phyloP scores from a whole-genome alignment of 2,329 filamentous ascomycete genomes.

The Neofusicoccum cordaticola region DNA sequence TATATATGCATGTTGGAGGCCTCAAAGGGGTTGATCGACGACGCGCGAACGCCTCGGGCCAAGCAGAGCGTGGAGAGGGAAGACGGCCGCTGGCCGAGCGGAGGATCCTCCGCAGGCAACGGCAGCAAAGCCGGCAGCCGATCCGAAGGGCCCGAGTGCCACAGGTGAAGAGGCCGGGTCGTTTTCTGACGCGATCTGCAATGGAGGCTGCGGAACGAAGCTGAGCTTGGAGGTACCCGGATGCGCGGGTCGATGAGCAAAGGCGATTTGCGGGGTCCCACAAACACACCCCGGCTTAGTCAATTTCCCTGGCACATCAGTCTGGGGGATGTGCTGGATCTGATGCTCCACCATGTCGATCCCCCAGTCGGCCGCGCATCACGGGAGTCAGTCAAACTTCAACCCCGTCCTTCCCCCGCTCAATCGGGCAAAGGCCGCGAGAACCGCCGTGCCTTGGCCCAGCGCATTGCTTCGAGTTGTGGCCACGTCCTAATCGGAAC shows the following conservation, averaged over 20 bases:
- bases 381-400: no score
- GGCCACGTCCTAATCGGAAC: no score
- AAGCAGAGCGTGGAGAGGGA: no score
- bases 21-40: not conserved
- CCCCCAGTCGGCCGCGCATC: no score
- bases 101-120: not conserved
- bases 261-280: not conserved
- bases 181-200: no score
- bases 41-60: no score
- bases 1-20: not conserved
- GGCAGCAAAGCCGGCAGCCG: not conserved
- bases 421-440: no score
- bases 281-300: not conserved
- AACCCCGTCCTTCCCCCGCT: no score
- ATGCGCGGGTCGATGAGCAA: not conserved
- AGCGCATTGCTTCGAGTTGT: no score
- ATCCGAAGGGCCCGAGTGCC: not conserved
- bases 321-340: not conserved
- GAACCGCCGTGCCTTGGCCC: no score
- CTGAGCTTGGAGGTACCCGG: not conserved
- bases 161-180: no score
- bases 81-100: not conserved
- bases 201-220: no score
- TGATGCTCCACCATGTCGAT: not conserved
- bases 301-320: not conserved